Percentiles rank a stretch among this genome's conserved stretches.
phyloP scores from a whole-genome alignment of 2,329 filamentous ascomycete species.

The Ophiostoma ulmi region DNA sequence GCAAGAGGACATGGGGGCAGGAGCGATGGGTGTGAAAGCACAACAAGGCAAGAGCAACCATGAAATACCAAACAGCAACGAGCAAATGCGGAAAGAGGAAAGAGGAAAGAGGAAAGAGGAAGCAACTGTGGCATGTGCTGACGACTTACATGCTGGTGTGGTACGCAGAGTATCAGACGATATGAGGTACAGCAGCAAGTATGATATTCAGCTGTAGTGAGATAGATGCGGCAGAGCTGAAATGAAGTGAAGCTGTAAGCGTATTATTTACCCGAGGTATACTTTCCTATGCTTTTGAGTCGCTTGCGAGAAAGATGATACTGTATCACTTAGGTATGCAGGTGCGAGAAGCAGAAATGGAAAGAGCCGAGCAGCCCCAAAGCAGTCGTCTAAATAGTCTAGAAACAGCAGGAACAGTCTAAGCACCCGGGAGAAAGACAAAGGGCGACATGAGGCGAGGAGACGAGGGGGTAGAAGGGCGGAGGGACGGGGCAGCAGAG shows the following conservation, averaged over 20 bases:
- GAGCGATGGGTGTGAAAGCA: neutral
- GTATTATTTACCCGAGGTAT: too few species aligned
- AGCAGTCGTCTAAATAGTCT: neutral
- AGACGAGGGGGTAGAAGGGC: neutral
- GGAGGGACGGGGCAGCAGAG: neutral
- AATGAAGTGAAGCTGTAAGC: neutral
- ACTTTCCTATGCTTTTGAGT: too few species aligned
- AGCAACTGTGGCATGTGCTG: slow-evolving; percentile 5
- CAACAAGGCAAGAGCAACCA: neutral
- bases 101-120: neutral
- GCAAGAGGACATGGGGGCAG: slow-evolving; percentile 6
- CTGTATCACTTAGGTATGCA: too few species aligned
- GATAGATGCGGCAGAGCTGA: neutral
- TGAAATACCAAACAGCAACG: neutral
- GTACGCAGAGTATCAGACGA: slow-evolving; percentile 1
- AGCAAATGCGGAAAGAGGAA: neutral
- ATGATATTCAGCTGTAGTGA: neutral
- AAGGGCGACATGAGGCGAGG: neutral
- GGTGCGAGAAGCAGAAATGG: neutral
- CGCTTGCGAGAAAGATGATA: neutral
- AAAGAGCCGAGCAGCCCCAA: neutral
- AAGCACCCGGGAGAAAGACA: neutral
- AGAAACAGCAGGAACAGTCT: neutral
- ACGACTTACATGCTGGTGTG: slow-evolving; percentile 6
- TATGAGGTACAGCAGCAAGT: slow-evolving; percentile 2